phyloP scores from a whole-genome alignment of 768 basidiomycete species.

The Hydnomerulius pinastri region DNA sequence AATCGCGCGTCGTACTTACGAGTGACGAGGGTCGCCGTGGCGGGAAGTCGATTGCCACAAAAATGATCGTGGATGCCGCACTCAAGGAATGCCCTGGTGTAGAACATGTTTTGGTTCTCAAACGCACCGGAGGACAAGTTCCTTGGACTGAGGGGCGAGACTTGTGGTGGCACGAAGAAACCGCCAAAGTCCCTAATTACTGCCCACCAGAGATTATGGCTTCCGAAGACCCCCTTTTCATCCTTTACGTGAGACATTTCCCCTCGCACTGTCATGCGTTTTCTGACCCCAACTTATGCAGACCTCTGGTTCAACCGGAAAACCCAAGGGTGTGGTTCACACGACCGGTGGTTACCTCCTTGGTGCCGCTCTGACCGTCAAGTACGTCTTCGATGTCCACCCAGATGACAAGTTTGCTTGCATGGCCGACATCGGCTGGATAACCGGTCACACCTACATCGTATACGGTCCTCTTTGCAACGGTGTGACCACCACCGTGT shows the following conservation, averaged over 20 bases:
- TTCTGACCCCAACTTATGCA: conserved; percentile 31
- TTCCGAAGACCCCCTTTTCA: conserved; percentile 96
- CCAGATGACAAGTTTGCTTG: conserved; percentile 95
- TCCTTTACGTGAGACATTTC: conserved; percentile 81
- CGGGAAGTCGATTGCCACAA: conserved; percentile 93
- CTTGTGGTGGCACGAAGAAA: conserved; percentile 96
- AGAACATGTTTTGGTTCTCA: conserved; percentile 88
- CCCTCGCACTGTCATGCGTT: not conserved
- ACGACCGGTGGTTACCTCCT: conserved; percentile 90
- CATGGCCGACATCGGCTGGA: conserved; percentile 99
- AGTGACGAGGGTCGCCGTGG: conserved; percentile 93
- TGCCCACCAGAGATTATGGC: conserved; percentile 88
- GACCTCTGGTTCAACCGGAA: conserved; percentile 94
- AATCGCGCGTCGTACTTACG: conserved; percentile 89
- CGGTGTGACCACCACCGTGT: conserved; percentile 83
- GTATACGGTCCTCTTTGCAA: conserved; percentile 93
- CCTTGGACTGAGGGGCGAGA: conserved; percentile 84
- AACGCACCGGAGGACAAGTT: conserved; percentile 82
- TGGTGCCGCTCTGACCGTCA: conserved; percentile 87
- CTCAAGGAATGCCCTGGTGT: conserved; percentile 82
- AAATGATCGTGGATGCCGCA: conserved; percentile 91
- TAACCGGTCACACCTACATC: conserved; percentile 97
- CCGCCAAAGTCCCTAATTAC: conserved; percentile 78
- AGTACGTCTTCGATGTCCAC: conserved; percentile 98
- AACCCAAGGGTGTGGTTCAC: conserved; percentile 96